phyloP scores from a whole-genome alignment of 495 filamentous ascomycete genomes.

The Aspergillus wentii region DNA sequence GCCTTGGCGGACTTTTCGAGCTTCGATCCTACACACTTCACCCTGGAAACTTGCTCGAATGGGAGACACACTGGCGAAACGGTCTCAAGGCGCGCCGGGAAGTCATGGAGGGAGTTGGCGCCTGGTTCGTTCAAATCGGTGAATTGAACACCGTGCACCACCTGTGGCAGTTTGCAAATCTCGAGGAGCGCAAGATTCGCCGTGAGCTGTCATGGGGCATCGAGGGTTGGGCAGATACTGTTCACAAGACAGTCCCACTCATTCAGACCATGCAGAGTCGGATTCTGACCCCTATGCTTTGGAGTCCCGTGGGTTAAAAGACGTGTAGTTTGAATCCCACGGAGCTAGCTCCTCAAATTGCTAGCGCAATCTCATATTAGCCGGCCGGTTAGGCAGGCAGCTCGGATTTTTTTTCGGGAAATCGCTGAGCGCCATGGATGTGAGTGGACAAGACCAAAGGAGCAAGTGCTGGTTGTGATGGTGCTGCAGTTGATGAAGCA shows the following conservation, averaged over 20 bases:
- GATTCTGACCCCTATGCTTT: conserved; percentile 91
- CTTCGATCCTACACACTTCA: conserved; percentile 95
- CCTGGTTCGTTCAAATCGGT: conserved; percentile 98
- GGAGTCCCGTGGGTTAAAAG: conserved; percentile 85
- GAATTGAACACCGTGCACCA: conserved; percentile 98
- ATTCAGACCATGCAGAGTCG: conserved; percentile 95
- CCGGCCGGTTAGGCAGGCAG: too few species aligned
- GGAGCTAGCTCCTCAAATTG: neutral
- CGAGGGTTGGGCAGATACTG: conserved; percentile 95
- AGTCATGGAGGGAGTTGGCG: conserved; percentile 97
- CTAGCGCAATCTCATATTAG: neutral
- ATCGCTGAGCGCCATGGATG: too few species aligned
- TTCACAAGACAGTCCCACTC: conserved; percentile 96
- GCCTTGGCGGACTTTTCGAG: conserved; percentile 91
- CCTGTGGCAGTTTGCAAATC: conserved; percentile 95
- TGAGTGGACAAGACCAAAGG: too few species aligned
- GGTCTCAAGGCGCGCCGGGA: conserved; percentile 85
- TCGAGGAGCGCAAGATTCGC: conserved; percentile 87
- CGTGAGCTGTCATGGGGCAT: conserved; percentile 94
- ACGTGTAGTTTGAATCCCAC: neutral
- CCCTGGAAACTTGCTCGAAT: conserved; percentile 92
- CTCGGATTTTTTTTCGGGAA: too few species aligned
- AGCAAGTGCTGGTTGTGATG: too few species aligned
- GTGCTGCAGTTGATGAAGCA: too few species aligned
- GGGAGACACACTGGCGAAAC: conserved; percentile 97